Evolutionary conservation across 2,329 filamentous ascomycete genomes (phyloP).

Genomic region (Biscogniauxia sp.): DNA sequence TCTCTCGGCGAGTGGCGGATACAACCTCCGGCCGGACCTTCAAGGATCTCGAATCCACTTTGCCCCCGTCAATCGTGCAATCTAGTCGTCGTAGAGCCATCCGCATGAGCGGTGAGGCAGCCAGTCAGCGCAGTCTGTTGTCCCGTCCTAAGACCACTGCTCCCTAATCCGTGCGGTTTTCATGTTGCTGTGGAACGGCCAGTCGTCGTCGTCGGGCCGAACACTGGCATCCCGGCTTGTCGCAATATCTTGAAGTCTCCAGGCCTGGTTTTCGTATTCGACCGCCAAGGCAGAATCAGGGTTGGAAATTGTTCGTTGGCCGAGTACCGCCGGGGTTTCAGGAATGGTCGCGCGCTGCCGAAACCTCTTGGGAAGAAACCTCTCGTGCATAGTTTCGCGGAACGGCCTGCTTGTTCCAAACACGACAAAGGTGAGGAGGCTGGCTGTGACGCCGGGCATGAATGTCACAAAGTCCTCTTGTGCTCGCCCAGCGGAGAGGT

Average conservation of each 20-base stretch:
- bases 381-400: constrained; percentile 2
- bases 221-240: background rate
- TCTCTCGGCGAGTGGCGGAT: too few relatives aligned
- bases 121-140: background rate
- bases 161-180: background rate
- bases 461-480: constrained; percentile 28
- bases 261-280: background rate
- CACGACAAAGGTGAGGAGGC: constrained; percentile 7
- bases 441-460: constrained; percentile 3
- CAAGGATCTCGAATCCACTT: too few relatives aligned
- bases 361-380: constrained; percentile 2
- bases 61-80: too few relatives aligned
- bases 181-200: background rate
- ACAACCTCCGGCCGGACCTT: too few relatives aligned
- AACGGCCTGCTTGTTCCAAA: constrained; percentile 6
- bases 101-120: background rate
- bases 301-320: background rate
- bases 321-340: background rate
- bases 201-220: background rate
- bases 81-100: too few relatives aligned
- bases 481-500: constrained; percentile 20
- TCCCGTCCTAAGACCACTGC: background rate
- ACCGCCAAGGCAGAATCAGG: background rate
- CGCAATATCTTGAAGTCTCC: background rate
- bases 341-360: background rate